Evolutionary conservation across 2,329 filamentous ascomycete genomes (phyloP).

Genomic region (Pseudopyricularia javanii): DNA sequence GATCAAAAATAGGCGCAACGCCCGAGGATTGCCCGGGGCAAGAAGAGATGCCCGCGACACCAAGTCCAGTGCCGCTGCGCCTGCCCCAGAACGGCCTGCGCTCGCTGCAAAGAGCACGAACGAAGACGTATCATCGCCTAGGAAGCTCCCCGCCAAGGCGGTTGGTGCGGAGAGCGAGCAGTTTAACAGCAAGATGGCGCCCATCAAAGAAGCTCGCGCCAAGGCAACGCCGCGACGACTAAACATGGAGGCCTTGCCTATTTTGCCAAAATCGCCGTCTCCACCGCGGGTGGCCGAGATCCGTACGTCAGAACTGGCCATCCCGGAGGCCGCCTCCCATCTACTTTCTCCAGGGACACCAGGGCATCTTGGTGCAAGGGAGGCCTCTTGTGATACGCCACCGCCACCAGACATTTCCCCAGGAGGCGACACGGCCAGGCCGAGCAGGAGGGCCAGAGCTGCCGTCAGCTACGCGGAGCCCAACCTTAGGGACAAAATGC

Average conservation of each 20-base stretch:
- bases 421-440: conserved; percentile 45
- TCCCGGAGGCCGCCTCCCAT: conserved; percentile 24
- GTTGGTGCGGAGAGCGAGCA: conserved; percentile 8
- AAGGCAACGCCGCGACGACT: conserved; percentile 5
- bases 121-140: conserved; percentile 45
- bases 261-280: neutral
- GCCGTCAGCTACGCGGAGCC: conserved; percentile 74
- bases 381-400: conserved; percentile 37
- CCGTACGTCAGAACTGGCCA: neutral
- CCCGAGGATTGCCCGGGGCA: conserved; percentile 31
- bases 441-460: conserved; percentile 53
- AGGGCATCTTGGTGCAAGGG: conserved; percentile 21
- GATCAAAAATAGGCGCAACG: conserved; percentile 24
- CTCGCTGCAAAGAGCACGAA: conserved; percentile 48
- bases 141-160: conserved; percentile 29
- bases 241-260: conserved; percentile 8
- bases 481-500: conserved; percentile 73
- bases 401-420: conserved; percentile 45
- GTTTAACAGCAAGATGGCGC: neutral
- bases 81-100: conserved; percentile 27
- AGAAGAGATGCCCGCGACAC: conserved; percentile 26
- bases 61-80: conserved; percentile 8
- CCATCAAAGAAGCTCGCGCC: neutral
- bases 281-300: neutral
- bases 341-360: conserved; percentile 36